phyloP scores from a whole-genome alignment of 192 early-diverging fungal genomes.

The Backusella liffmaniae region DNA sequence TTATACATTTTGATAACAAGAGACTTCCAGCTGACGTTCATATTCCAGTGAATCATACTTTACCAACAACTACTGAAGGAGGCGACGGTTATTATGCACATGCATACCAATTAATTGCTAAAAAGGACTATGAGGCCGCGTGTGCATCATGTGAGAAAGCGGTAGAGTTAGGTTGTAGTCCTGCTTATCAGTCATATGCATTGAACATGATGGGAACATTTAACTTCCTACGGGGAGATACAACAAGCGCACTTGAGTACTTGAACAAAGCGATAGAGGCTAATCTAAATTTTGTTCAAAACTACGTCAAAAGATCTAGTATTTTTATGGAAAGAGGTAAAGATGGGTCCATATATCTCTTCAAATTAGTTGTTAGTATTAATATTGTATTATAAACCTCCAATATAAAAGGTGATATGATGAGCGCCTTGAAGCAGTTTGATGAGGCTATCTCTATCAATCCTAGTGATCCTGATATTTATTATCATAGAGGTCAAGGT shows the following conservation, averaged over 20 bases:
- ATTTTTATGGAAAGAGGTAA: constrained; percentile 81
- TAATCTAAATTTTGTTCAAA: constrained; percentile 78
- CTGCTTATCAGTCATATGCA: constrained; percentile 58
- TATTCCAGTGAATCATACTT: constrained; percentile 13
- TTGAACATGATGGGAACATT: constrained; percentile 90
- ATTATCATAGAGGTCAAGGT: constrained; percentile 74
- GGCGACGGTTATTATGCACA: constrained; percentile 55
- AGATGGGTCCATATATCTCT: neutral
- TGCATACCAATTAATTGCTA: constrained; percentile 48
- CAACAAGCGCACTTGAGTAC: constrained; percentile 66
- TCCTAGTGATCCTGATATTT: constrained; percentile 81
- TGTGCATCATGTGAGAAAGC: constrained; percentile 65
- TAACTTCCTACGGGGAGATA: constrained; percentile 82
- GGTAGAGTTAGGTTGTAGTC: constrained; percentile 52
- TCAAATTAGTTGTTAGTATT: neutral
- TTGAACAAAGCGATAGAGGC: constrained; percentile 79
- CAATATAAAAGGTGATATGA: constrained; percentile 46
- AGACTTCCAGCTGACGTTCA: neutral
- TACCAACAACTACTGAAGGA: constrained; percentile 19
- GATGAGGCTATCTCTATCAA: constrained; percentile 66
- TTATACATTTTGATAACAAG: neutral
- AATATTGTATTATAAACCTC: neutral
- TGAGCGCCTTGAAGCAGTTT: constrained; percentile 63
- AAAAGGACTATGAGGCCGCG: constrained; percentile 60
- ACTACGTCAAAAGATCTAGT: constrained; percentile 86